Evolutionary conservation across 2,329 filamentous ascomycete species (phyloP), one percentile per base, ranked within the genome.

Genomic region (Trichoderma afroharzianum): DNA sequence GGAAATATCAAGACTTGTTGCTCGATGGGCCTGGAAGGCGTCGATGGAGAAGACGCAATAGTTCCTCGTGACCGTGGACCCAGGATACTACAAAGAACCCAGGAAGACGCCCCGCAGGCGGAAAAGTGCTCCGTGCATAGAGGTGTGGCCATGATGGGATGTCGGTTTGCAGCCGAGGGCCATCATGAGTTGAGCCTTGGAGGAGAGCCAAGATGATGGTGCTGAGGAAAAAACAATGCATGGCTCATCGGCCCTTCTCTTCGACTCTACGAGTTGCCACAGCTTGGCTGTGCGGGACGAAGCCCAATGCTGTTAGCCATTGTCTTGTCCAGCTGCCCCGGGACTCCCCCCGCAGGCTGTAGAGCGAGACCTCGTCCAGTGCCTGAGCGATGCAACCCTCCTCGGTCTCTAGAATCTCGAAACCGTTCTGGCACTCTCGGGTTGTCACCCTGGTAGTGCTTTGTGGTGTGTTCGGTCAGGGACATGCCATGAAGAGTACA

Each of bases 201-300:
- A 67, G 30, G 21, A 24, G 39, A 32, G 18, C 55, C 21, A 8
- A 30, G 39, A 50, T 43, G 39, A 53, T 21, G 39, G 15, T 15
- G 55, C 57, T 62, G 67, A 24, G 39, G n/a, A 21, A 50, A 43
- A 36, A 24, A 21, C 14, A 59, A n/a, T 32, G 68, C 47, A 70
- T 57, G 68, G 70, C 59, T 72, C 69, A 58, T 70, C 71, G 66
- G 71, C 59, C 66, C 71, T 68, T 64, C 63, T 73, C 67, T n/a
- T 21, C 57, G 50, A 28, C 71, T 63, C 33, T 57, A 32, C 39
- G 50, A 24, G 36, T 66, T 36, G 47, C 62, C 68, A 68, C 58
- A n/a, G 55, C 67, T 58, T 68, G 53, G 59, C 50, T 53, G 47
- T 30, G 68, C 68, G 59, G 30, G 59, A 55, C 32, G 26, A 55